Base-by-base conservation (phyloP, 164 flowering plant genomes). In the Annona cherimola region DNA sequence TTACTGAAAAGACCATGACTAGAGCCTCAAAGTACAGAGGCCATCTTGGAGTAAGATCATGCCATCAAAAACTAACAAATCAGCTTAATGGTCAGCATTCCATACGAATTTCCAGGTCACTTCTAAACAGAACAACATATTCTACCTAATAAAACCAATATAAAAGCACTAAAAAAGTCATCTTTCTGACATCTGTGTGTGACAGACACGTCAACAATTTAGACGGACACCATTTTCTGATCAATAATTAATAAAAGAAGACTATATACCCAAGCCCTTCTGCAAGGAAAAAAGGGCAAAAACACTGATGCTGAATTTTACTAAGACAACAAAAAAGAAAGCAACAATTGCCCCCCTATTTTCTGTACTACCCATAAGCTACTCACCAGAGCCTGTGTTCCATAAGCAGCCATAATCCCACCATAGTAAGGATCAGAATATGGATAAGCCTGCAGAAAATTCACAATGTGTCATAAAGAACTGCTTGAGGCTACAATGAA, bases 351-450 rank as follows among this genome's bases (percentile, higher is more conserved):
- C 35, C 35, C 35, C 35, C 35, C 35, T 26, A 26, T 26, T 26
- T 26, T 26, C 35, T 26, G 35, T 26, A 26, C 35, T 41, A 4
- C 45, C 40, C 41, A 66, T 1, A 35, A 7, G 69, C 44, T 60
- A 45, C 88, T 70, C 81, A 95, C 96, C 95, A 86, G 44, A 74
- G 90, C 87, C 75, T 88, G 92, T 72, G 84, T 84, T 73, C 97
- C 96, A 82, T 87, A 92, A 66, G 91, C 83, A 65, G 91, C 74
- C 86, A 88, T 80, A 81, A 95, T 79, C 59, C 96, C 89, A 43
- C 88, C 93, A 85, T 89, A 89, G 79, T 83, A 91, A 63, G 90
- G 93, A 88, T 90, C 97, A 76, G 83, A 77, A 77, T 85, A 92
- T 4, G 88, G 87, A 79, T 82, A 88, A 43, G 92, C 96, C 98